A percentile compares a stretch with the other conserved stretches of the same genome.
Conservation (phyloP, 1,139 yeast species). For the Magnusiomyces ingens region DNA sequence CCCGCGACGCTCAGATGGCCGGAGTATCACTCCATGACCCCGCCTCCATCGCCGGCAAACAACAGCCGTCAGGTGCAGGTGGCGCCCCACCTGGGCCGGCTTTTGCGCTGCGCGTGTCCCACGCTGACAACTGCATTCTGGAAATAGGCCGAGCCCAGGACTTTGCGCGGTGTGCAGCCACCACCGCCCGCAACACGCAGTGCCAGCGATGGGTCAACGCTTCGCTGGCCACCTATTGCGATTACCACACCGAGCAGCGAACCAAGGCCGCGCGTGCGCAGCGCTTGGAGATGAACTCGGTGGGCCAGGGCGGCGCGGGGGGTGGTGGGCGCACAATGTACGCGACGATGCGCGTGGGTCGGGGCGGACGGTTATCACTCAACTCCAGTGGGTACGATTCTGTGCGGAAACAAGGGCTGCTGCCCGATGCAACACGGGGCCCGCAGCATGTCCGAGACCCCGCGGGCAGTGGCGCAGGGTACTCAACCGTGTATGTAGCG, state of each 20-base stretch:
- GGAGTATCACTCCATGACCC: too few relatives aligned
- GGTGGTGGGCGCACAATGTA: background rate
- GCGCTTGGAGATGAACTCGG: slow-evolving; percentile 61
- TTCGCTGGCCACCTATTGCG: slow-evolving; percentile 51
- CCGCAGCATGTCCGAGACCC: background rate
- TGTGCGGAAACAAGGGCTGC: slow-evolving; percentile 20
- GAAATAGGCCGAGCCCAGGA: slow-evolving; percentile 72
- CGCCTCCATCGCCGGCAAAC: too few relatives aligned
- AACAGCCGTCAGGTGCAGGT: too few relatives aligned
- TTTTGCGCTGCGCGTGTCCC: slow-evolving; percentile 55
- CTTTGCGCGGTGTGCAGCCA: slow-evolving; percentile 59
- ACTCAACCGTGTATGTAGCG: background rate
- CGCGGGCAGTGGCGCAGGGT: background rate
- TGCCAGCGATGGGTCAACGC: slow-evolving; percentile 60
- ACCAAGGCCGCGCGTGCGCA: slow-evolving; percentile 48
- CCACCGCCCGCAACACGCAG: slow-evolving; percentile 39
- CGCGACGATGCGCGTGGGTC: slow-evolving; percentile 6
- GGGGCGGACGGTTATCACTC: slow-evolving; percentile 9
- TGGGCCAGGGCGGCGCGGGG: slow-evolving; percentile 9
- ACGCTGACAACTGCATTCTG: slow-evolving; percentile 46
- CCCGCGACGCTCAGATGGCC: too few relatives aligned
- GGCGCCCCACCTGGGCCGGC: slow-evolving; percentile 23
- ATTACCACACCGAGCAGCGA: slow-evolving; percentile 59
- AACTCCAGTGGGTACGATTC: background rate
- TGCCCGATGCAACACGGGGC: background rate